Conservation (phyloP, 495 filamentous ascomycete genomes). For the Neurospora sp. region DNA sequence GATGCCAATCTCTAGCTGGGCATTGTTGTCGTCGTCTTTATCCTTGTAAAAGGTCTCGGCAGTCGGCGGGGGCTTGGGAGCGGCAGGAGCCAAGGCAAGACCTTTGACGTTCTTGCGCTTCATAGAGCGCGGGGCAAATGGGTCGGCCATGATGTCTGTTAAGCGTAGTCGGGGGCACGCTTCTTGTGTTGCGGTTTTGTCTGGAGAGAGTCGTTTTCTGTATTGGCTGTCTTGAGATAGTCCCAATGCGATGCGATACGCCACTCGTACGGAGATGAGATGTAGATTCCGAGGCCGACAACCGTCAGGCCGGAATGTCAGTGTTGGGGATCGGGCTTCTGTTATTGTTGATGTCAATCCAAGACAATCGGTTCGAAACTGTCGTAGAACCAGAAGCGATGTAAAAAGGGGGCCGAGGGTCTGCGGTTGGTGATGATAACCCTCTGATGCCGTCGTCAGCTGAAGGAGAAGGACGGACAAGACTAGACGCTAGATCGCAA, state of each 20-base stretch:
- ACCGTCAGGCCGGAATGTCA: not conserved
- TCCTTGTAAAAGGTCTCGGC: constrained; percentile 37
- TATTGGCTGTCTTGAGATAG: not conserved
- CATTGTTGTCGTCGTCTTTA: constrained; percentile 54
- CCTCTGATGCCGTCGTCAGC: not conserved
- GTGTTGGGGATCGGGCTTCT: not conserved
- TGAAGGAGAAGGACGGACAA: not conserved
- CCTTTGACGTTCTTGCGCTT: constrained; percentile 98
- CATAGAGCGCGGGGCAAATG: constrained; percentile 80
- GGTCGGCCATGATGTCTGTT: constrained; percentile 58
- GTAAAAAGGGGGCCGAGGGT: not conserved
- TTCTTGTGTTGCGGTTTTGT: not conserved
- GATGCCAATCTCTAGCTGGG: constrained; percentile 84
- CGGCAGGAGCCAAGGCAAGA: constrained; percentile 67
- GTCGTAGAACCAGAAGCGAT: not conserved
- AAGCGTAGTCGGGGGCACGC: constrained; percentile 2
- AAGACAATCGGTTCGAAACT: not conserved
- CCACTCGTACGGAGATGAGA: not conserved
- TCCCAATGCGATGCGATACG: not conserved
- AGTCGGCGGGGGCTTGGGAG: constrained; percentile 38
- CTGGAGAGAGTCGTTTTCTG: not conserved
- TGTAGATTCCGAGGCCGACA: not conserved
- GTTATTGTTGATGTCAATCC: not conserved
- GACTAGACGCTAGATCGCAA: not conserved
- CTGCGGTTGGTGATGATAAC: not conserved